phyloP scores from a whole-genome alignment of 495 filamentous ascomycete species.

The Aspergillus heteromorphus region DNA sequence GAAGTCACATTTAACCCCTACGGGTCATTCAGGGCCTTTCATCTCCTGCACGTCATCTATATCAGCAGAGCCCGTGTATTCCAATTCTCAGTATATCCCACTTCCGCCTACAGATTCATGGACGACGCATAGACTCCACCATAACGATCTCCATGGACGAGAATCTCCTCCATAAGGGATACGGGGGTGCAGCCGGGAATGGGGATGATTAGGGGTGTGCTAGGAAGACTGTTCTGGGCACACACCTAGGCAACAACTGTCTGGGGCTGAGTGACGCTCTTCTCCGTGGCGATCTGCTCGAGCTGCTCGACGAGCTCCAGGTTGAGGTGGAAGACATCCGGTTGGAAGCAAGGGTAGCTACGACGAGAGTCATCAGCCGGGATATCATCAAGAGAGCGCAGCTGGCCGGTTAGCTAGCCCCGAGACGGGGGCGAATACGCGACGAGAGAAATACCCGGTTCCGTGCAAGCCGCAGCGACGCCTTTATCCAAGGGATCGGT shows the following conservation, averaged over 20 bases:
- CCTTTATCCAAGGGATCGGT: conserved; percentile 61
- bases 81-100: no score
- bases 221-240: conserved; percentile 39
- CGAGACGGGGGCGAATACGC: conserved; percentile 51
- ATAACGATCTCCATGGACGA: neutral
- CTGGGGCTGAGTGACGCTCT: conserved; percentile 63
- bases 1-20: no score
- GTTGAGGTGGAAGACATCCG: conserved; percentile 62
- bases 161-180: conserved; percentile 38
- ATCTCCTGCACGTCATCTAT: no score
- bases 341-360: conserved; percentile 54
- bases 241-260: conserved; percentile 63
- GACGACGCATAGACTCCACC: no score
- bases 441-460: conserved; percentile 58
- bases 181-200: conserved; percentile 62
- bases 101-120: no score
- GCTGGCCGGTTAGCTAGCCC: conserved; percentile 45
- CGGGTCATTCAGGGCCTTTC: no score
- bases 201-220: conserved; percentile 59
- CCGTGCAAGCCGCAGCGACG: conserved; percentile 55
- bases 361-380: neutral
- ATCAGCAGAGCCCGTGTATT: no score
- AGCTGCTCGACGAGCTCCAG: conserved; percentile 57
- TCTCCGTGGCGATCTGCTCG: conserved; percentile 54
- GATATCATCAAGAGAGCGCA: conserved; percentile 7